These are phyloP conservation scores for Pythium pyrilobum DNA, from an alignment of 352 stramenopile species.

Conservation along the genomic window DNA sequence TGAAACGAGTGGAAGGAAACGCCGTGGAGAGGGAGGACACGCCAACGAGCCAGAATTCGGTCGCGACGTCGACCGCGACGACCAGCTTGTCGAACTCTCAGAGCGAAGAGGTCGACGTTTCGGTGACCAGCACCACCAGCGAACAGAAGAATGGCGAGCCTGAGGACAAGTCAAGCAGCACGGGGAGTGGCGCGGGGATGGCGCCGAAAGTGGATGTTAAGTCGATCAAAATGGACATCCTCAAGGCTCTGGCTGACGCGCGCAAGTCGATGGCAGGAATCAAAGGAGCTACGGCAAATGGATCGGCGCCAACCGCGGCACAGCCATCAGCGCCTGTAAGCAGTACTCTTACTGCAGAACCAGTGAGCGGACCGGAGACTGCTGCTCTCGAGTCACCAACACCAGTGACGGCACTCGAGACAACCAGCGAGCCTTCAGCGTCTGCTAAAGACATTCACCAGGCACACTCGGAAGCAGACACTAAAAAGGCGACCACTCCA, in stretches of 20 bases:
- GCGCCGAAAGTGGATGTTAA: slow-evolving; percentile 42
- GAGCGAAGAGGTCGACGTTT: too few species aligned
- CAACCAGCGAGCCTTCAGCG: too few species aligned
- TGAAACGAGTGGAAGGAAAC: not conserved
- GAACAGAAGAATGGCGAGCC: not conserved
- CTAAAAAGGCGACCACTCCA: not conserved
- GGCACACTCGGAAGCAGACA: too few species aligned
- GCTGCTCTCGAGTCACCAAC: too few species aligned
- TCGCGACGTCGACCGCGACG: slow-evolving; percentile 3
- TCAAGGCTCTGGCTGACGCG: slow-evolving; percentile 73
- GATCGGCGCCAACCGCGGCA: not conserved
- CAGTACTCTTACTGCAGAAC: too few species aligned
- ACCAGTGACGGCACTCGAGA: too few species aligned
- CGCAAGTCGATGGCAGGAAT: slow-evolving; percentile 71
- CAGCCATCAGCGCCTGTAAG: too few species aligned
- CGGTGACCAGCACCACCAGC: not conserved
- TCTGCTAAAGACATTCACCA: too few species aligned
- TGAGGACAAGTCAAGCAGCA: not conserved
- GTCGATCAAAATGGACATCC: slow-evolving; percentile 74
- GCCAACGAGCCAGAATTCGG: slow-evolving; percentile 14
- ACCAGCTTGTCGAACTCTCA: not conserved
- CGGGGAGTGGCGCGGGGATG: not conserved
- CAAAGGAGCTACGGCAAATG: slow-evolving; percentile 19
- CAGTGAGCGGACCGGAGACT: too few species aligned
- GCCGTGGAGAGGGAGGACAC: slow-evolving; percentile 3